Evolutionary conservation across 2,329 filamentous ascomycete species (phyloP).

Genomic region (Fusarium fujikuroi): DNA sequence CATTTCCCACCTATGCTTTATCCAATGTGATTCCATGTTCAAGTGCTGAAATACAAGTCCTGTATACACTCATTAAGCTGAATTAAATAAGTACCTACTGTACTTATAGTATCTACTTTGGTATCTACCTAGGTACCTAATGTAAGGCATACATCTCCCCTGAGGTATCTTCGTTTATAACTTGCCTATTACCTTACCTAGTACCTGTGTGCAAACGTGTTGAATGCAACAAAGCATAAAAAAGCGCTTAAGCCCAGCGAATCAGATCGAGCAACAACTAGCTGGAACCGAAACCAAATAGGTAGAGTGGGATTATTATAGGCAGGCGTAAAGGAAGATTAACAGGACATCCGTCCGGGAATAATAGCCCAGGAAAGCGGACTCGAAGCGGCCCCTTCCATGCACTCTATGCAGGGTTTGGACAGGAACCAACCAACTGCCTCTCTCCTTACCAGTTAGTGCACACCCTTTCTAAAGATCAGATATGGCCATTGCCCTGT

Average conservation of each 20-base stretch:
- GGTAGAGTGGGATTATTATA: not conserved
- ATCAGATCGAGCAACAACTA: not conserved
- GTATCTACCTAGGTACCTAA: not conserved
- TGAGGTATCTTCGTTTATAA: not conserved
- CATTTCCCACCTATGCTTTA: not conserved
- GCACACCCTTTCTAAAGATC: conserved; percentile 11
- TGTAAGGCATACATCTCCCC: not conserved
- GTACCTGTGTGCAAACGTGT: not conserved
- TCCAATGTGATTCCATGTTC: not conserved
- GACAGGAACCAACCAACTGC: conserved; percentile 20
- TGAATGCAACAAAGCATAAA: not conserved
- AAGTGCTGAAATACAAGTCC: not conserved
- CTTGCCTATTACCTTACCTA: not conserved
- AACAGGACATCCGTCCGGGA: conserved; percentile 15
- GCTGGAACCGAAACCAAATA: not conserved
- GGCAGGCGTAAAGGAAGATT: conserved; percentile 10
- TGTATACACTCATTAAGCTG: not conserved
- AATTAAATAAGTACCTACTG: not conserved
- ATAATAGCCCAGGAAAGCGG: conserved; percentile 29
- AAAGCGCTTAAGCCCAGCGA: not conserved
- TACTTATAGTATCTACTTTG: not conserved
- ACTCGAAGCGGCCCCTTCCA: conserved; percentile 21
- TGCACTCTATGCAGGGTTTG: conserved; percentile 13
- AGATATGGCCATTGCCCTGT: not conserved
- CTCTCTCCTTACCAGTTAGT: conserved; percentile 1